Evolutionary conservation across 106 monocot species (phyloP).

Genomic region (Gastrodia elata): DNA sequence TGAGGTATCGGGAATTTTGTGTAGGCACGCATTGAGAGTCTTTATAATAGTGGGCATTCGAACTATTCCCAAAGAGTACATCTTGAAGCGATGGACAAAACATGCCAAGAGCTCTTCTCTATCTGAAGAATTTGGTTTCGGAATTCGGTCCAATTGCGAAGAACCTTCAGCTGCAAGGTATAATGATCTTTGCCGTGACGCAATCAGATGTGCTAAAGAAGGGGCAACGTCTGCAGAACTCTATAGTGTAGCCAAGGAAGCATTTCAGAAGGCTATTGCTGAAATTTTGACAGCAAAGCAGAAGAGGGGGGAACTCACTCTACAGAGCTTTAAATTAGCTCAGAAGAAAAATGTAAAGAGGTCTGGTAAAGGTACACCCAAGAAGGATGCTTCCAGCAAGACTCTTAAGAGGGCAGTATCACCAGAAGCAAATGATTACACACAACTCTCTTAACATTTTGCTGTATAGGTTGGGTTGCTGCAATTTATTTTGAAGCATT

Average conservation of each 20-base stretch:
- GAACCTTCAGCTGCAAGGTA: slow-evolving; percentile 49
- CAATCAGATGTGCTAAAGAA: slow-evolving; percentile 53
- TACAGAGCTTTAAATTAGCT: slow-evolving; percentile 34
- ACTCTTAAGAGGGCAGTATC: slow-evolving; percentile 23
- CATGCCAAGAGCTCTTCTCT: slow-evolving; percentile 40
- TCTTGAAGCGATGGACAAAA: slow-evolving; percentile 69
- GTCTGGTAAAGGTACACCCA: slow-evolving; percentile 23
- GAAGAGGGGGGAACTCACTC: slow-evolving; percentile 32
- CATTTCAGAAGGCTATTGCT: slow-evolving; percentile 38
- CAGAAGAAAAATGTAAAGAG: slow-evolving; percentile 39
- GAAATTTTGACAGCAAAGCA: slow-evolving; percentile 46
- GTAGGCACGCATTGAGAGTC: slow-evolving; percentile 53
- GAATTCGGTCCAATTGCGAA: slow-evolving; percentile 30
- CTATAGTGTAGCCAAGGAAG: slow-evolving; percentile 54
- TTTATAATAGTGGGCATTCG: slow-evolving; percentile 44
- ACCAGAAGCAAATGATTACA: slow-evolving; percentile 19
- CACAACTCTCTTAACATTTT: slow-evolving; percentile 8
- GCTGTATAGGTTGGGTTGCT: neutral
- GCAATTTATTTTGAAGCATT: neutral
- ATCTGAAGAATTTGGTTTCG: slow-evolving; percentile 44
- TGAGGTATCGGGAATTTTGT: slow-evolving; percentile 60
- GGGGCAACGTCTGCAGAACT: slow-evolving; percentile 46
- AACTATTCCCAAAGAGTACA: slow-evolving; percentile 46
- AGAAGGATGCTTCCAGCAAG: slow-evolving; percentile 24
- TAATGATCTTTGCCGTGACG: slow-evolving; percentile 53